Base-by-base conservation (phyloP, 768 basidiomycete species). In the Pleurotus eryngii region DNA sequence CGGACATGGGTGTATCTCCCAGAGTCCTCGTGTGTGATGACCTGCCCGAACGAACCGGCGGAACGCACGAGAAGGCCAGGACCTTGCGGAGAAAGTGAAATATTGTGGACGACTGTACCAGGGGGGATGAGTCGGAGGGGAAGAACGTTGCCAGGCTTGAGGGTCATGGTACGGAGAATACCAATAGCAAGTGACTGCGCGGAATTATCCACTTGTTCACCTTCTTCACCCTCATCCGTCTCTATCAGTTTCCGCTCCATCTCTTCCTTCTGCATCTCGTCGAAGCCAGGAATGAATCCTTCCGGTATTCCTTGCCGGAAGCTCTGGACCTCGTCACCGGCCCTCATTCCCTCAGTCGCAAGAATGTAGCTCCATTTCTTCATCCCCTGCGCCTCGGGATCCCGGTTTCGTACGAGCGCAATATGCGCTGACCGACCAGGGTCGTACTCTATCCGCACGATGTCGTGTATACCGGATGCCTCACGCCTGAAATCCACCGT, bases 381-480 rank as follows among this genome's bases (percentile, higher is more conserved):
- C 59, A 57, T 70, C 1, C 83, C 88, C 59, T 80, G 76, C 30
- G 81, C 77, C 7, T 67, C 68, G 3, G 78, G 69, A 62, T 85
- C 76, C 49, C 86, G 77, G 66, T 83, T 87, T 67, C 79, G 80
- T 66, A 98, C 68, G 59, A 99, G 81, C 2, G 97, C 96, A 66
- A 99, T 96, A 70, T 99, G 97, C 5, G 92, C 93, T 37, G 87
- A 90, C 45, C 97, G 81, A 3, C 90, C 90, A 0, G 97, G 97
- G 76, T 98, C 97, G 67, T 96, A 99, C 74, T 98, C 97, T 62
- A 99, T 92, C 47, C 97, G 83, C 3, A 95, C 81, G 46, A 98
- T 94, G 63, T 95, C 91, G 65, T 92, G 90, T 37, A 87, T 74
- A 7, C 96, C 96, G 1, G 83, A 77, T 58, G 87, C 85, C n/a